Evolutionary conservation across 139 green algal genomes (phyloP), one percentile per base, ranked within the genome.

Genomic region (Raphidocelis subcapitata): DNA sequence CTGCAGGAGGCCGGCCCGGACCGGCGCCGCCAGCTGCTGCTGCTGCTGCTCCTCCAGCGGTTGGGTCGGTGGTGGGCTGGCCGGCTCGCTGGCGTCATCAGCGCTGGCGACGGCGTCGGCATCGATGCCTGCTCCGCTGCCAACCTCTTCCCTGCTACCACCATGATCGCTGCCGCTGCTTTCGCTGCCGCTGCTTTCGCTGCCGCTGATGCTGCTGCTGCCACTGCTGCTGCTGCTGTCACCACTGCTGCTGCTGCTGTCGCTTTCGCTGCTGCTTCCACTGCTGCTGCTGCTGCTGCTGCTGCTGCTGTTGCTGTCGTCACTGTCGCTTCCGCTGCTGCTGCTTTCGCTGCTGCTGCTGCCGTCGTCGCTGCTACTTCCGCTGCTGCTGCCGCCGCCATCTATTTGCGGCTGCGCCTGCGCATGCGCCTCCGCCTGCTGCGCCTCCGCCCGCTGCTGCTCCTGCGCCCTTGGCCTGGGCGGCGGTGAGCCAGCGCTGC

Each of bases 171-270:
- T n/a, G n/a, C n/a, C n/a, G n/a, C n/a, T n/a, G n/a, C n/a, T n/a
- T n/a, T n/a, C n/a, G n/a, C n/a, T n/a, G 29, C 10, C 1, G 14
- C 4, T 66, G 32, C 60, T 66, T 37, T 47, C 28, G 32, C 31
- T 41, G 20, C 49, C 18, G 20, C 49, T 57, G 49, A 57, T 20
- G 18, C 20, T 57, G 20, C 28, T 66, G 32, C 62, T 68, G 62
- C 62, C 23, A 33, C 62, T 59, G 64, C 64, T 37, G 41, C 64
- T 24, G 65, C 46, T 61, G 47, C 65, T 61, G 65, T 20, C 23
- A 3, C 28, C 26, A 24, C 46, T 63, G 66, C 49, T 31, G 23
- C 49, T 57, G 49, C 49, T 57, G 20, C 49, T 20, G 18, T 57
- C 49, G 18, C 20, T 20, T 57, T 18, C 49, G 49, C 18, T 18